Percentiles rank a stretch among this genome's conserved stretches.
Evolutionary conservation across 2,329 filamentous ascomycete species (phyloP).

Genomic region (Huntiella decipiens): DNA sequence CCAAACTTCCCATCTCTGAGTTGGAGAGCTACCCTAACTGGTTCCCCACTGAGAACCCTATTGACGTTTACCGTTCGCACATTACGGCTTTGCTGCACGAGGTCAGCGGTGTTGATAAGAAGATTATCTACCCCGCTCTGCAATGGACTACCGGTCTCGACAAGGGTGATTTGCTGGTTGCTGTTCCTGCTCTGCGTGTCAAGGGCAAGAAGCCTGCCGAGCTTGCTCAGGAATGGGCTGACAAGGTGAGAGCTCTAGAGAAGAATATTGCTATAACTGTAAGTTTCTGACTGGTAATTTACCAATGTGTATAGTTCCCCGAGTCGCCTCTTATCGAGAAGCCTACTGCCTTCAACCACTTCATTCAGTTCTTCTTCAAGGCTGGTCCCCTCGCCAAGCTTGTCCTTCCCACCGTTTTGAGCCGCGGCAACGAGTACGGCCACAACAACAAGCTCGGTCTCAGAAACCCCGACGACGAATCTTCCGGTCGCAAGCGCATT

Average conservation of each 20-base stretch:
- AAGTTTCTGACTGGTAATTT: neutral
- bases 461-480: slow-evolving; percentile 40
- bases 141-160: slow-evolving; percentile 65
- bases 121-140: slow-evolving; percentile 55
- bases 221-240: slow-evolving; percentile 41
- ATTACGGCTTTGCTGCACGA: slow-evolving; percentile 49
- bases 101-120: slow-evolving; percentile 49
- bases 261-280: neutral
- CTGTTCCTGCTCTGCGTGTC: slow-evolving; percentile 60
- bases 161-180: slow-evolving; percentile 64
- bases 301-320: slow-evolving; percentile 36
- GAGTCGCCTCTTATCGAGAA: slow-evolving; percentile 55
- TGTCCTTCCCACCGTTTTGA: slow-evolving; percentile 50
- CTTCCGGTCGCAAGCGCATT: slow-evolving; percentile 42
- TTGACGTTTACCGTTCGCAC: slow-evolving; percentile 64
- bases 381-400: slow-evolving; percentile 43
- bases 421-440: slow-evolving; percentile 40
- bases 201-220: slow-evolving; percentile 50
- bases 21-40: slow-evolving; percentile 32
- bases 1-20: slow-evolving; percentile 19
- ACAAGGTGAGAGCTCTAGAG: slow-evolving; percentile 26
- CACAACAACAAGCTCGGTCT: slow-evolving; percentile 41
- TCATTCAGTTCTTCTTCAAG: slow-evolving; percentile 67
- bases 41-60: slow-evolving; percentile 51
- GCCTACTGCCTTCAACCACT: slow-evolving; percentile 46